These are phyloP conservation scores for Pistacia integerrima DNA, from an alignment of 345 rosid genomes.

Conservation along the genomic window DNA sequence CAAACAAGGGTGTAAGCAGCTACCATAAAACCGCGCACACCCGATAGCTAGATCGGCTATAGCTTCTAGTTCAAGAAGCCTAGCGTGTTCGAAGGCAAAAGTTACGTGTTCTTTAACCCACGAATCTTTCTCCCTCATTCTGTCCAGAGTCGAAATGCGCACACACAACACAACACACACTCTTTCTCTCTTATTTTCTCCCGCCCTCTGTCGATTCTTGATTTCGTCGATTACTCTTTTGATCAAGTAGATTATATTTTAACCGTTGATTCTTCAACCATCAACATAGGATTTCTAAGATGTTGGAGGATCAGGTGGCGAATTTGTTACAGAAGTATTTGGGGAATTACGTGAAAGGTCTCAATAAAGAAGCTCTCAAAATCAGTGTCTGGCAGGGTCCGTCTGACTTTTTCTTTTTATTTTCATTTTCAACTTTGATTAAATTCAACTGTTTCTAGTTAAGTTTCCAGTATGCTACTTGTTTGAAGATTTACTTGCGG, in stretches of 20 bases:
- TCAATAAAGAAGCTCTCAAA: constrained; percentile 92
- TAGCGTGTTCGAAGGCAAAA: constrained; percentile 43
- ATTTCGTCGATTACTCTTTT: constrained; percentile 10
- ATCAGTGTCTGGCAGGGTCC: constrained; percentile 98
- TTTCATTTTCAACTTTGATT: neutral
- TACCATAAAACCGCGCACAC: neutral
- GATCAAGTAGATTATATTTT: neutral
- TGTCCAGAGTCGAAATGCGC: neutral
- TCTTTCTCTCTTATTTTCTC: neutral
- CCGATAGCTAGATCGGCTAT: neutral
- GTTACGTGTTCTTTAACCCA: constrained; percentile 3
- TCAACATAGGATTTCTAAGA: constrained; percentile 34
- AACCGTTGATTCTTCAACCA: constrained; percentile 10
- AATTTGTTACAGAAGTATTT: constrained; percentile 79
- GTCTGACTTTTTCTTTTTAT: neutral
- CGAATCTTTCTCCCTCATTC: neutral
- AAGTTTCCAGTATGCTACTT: neutral
- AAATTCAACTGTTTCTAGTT: neutral
- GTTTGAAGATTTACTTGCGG: neutral
- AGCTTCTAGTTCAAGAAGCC: constrained; percentile 27
- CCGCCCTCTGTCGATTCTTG: neutral
- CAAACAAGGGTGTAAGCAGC: no score
- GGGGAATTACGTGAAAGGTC: constrained; percentile 88
- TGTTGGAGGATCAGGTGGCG: constrained; percentile 99
- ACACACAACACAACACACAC: neutral